Base-by-base conservation (phyloP, 495 filamentous ascomycete species). In the Talaromyces stipitatus region DNA sequence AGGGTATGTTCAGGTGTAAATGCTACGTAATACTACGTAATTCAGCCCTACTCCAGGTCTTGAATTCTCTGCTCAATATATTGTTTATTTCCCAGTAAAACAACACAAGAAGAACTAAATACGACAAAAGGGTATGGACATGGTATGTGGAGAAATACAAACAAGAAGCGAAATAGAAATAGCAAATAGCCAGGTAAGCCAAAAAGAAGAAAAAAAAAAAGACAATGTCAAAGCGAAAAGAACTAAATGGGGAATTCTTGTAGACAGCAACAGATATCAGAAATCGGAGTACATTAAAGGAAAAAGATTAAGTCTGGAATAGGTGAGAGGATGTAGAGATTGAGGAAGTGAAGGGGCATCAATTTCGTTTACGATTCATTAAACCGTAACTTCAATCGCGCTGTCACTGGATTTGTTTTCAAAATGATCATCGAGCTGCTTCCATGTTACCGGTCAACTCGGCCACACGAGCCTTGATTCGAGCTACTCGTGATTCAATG, bases 401-500 rank as follows among this genome's bases (percentile, higher is more conserved):
- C 20, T 16, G 24, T 48, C 45, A 26, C 45, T 48, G 22, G 3
- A 18, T 41, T 3, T n/a, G 3, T 14, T 11, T 41, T 3, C 38
- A 45, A 14, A 45, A 4, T 32, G 29, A 4, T 38, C 62, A 66
- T n/a, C 57, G 63, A 11, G 62, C 62, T 22, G 64, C 63, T 55
- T 94, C 87, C 79, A 89, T 85, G 70, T 86, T 88, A 58, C 88
- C 88, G 11, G 95, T 98, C 64, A 98, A 71, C 71, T 96, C 90
- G 46, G 94, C 94, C 47, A 98, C 95, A 32, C 94, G 82, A 55
- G 95, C 95, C 73, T 97, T 97, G 81, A 98, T 98, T 55, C 95
- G 88, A 32, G 94, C 94, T 58, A 97, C 94, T 55, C 94, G 88
- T 36, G 90, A 89, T 69, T 98, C 94, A 62, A 98, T 97, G 26